Percentiles rank a stretch among this genome's conserved stretches.
Conservation (phyloP, 169 alveolate genomes). For the Plasmodium yoelii region DNA sequence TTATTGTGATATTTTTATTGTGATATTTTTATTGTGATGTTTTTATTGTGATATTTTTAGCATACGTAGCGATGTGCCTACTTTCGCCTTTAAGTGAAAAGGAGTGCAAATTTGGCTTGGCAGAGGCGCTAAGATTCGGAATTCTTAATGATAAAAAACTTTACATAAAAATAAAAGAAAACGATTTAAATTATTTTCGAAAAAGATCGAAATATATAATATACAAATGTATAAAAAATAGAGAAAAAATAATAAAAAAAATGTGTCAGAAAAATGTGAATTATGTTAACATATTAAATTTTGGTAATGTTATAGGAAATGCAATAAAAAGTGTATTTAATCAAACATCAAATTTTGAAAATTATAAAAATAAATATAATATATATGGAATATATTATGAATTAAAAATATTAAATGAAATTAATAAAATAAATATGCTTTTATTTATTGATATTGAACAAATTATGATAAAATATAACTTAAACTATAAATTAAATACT, state of each 20-base stretch:
- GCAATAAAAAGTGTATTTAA: constrained; percentile 10
- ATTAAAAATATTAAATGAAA: constrained; percentile 23
- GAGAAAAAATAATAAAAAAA: neutral
- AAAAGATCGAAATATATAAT: constrained; percentile 15
- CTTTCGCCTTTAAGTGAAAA: neutral
- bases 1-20: no score
- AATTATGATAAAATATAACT: constrained; percentile 11
- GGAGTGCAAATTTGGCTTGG: constrained; percentile 3
- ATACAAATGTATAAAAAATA: neutral
- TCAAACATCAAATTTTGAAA: neutral
- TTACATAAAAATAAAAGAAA: constrained; percentile 11
- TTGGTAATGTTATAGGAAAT: constrained; percentile 29
- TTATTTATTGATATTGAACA: constrained; percentile 10
- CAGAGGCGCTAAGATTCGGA: constrained; percentile 7
- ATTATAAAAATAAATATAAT: neutral
- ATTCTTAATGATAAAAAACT: constrained; percentile 14
- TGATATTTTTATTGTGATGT: no score
- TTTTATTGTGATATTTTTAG: no score
- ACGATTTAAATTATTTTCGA: constrained; percentile 2
- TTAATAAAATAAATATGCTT: constrained; percentile 7
- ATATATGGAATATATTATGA: constrained; percentile 39
- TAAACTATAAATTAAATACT: constrained; percentile 23
- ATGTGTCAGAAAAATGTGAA: neutral
- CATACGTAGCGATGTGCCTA: neutral
- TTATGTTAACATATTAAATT: neutral